Conservation (phyloP, 257 asterid species). For the Leonotis leonurus region DNA sequence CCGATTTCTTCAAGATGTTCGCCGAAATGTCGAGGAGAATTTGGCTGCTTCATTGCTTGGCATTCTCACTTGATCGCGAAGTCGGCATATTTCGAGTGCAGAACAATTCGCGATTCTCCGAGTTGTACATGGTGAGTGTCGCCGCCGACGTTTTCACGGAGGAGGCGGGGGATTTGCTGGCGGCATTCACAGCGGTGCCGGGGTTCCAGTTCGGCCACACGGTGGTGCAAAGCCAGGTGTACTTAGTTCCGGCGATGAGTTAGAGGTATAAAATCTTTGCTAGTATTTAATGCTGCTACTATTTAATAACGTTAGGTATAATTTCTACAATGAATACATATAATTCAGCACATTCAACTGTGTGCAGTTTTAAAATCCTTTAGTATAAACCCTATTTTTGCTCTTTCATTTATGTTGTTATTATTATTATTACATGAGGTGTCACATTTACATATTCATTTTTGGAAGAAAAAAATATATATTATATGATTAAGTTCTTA, state of each 20-base stretch:
- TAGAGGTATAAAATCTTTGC: background rate
- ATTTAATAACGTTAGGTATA: background rate
- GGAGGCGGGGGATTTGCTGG: constrained; percentile 38
- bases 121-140: constrained; percentile 78
- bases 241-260: constrained; percentile 33
- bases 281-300: background rate
- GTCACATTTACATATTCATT: background rate
- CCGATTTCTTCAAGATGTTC: constrained; percentile 62
- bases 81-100: constrained; percentile 57
- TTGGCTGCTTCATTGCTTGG: constrained; percentile 75
- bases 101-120: constrained; percentile 49
- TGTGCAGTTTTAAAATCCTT: background rate
- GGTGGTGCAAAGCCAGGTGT: constrained; percentile 87
- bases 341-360: background rate
- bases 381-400: background rate
- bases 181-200: constrained; percentile 82
- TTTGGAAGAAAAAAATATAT: no score
- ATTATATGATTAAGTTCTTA: no score
- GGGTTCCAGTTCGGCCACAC: constrained; percentile 65
- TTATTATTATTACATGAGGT: background rate
- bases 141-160: constrained; percentile 46
- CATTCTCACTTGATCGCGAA: constrained; percentile 45
- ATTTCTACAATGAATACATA: background rate
- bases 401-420: background rate
- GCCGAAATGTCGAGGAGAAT: constrained; percentile 82